These are phyloP conservation scores for Thelephora ganbajun DNA, from an alignment of 768 basidiomycete genomes.

Conservation along the genomic window DNA sequence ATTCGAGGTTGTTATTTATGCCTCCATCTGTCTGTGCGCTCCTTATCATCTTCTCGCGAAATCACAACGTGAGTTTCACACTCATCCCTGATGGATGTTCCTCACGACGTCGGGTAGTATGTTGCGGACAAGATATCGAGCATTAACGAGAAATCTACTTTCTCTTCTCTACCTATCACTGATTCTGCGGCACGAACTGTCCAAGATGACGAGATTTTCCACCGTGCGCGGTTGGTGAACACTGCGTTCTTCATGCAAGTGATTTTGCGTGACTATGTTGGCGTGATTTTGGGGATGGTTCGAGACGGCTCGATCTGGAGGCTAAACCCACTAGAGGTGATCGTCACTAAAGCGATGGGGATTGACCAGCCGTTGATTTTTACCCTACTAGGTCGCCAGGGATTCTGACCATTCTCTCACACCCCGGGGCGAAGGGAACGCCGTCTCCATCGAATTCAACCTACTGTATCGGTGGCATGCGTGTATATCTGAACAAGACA, in stretches of 20 bases:
- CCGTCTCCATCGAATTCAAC: slow-evolving; percentile 66
- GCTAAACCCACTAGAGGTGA: slow-evolving; percentile 50
- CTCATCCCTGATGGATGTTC: slow-evolving; percentile 5
- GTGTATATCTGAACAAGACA: slow-evolving; percentile 39
- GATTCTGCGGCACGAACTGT: slow-evolving; percentile 11
- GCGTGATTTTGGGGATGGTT: slow-evolving; percentile 57
- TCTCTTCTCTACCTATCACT: slow-evolving; percentile 12
- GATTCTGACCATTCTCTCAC: slow-evolving; percentile 35
- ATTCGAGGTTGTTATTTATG: slow-evolving; percentile 51
- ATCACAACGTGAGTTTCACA: slow-evolving; percentile 47
- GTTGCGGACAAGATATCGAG: slow-evolving; percentile 51
- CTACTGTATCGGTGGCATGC: slow-evolving; percentile 45
- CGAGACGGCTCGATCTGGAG: slow-evolving; percentile 53
- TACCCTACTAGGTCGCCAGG: slow-evolving; percentile 30
- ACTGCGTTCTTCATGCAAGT: slow-evolving; percentile 59
- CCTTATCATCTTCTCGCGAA: slow-evolving; percentile 53
- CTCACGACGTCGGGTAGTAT: slow-evolving; percentile 28
- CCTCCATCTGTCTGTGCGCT: slow-evolving; percentile 59
- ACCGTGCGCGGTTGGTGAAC: slow-evolving; percentile 60
- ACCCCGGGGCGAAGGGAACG: slow-evolving; percentile 62
- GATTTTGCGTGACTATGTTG: slow-evolving; percentile 62
- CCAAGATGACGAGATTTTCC: slow-evolving; percentile 72
- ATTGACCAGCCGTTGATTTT: neutral
- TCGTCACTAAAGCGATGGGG: slow-evolving; percentile 1
- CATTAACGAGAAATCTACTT: slow-evolving; percentile 53